Conservation (phyloP, 345 rosid genomes). For the Brassica incana region DNA sequence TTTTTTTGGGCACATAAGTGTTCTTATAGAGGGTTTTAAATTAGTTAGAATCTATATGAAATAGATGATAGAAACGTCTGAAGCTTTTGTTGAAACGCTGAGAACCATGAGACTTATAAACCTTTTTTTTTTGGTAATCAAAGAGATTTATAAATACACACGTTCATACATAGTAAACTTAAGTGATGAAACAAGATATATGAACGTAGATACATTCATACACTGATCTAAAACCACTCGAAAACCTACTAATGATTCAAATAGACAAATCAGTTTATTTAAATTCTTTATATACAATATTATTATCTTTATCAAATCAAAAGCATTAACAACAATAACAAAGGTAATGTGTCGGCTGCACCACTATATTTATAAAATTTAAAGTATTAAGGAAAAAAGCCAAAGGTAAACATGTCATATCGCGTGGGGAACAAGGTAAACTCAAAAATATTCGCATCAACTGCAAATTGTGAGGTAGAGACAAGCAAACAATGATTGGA, state of each 20-base stretch:
- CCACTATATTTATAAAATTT: neutral
- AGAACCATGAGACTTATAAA: neutral
- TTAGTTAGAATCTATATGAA: neutral
- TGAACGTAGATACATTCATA: neutral
- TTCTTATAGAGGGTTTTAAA: neutral
- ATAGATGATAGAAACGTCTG: neutral
- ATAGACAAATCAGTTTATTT: neutral
- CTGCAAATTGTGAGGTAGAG: neutral
- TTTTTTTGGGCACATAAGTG: neutral
- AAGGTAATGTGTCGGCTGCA: conserved; percentile 20
- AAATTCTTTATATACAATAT: neutral
- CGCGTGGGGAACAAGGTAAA: conserved; percentile 6
- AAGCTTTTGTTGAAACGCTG: neutral
- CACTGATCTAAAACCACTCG: neutral
- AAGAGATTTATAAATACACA: neutral
- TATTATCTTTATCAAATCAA: neutral
- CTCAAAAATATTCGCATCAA: neutral
- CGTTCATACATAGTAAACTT: neutral
- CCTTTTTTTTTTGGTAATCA: too few species aligned
- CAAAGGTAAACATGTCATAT: neutral
- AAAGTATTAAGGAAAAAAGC: neutral
- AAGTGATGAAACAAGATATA: neutral
- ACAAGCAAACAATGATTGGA: conserved; percentile 12
- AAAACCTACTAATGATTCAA: neutral
- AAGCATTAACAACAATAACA: neutral